Evolutionary conservation across 257 asterid species (phyloP).

Genomic region (Capsicum chinense): DNA sequence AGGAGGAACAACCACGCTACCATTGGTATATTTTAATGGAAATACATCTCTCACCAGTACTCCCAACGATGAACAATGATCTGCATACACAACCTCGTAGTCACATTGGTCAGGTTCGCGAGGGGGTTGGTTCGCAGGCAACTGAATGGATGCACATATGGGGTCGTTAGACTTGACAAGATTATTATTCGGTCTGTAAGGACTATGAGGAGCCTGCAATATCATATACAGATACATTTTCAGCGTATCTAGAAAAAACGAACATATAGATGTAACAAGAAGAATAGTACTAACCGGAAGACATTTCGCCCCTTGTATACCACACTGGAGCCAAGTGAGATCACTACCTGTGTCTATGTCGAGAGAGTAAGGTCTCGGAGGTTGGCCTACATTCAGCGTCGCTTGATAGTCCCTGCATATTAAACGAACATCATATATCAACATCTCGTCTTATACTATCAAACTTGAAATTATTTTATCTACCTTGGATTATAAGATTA

Average conservation of each 20-base stretch:
- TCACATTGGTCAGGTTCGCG: constrained; percentile 72
- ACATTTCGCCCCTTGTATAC: constrained; percentile 84
- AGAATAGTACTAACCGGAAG: constrained; percentile 49
- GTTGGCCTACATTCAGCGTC: constrained; percentile 62
- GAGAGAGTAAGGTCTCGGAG: constrained; percentile 67
- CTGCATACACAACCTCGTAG: constrained; percentile 83
- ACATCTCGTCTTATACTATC: too few species aligned
- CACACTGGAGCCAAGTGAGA: constrained; percentile 96
- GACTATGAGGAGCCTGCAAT: constrained; percentile 86
- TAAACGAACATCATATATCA: not conserved
- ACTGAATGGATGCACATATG: constrained; percentile 61
- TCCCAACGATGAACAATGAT: constrained; percentile 75
- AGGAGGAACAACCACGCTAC: constrained; percentile 56
- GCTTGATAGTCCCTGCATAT: constrained; percentile 69
- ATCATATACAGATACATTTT: not conserved
- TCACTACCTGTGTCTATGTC: constrained; percentile 97
- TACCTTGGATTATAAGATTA: too few species aligned
- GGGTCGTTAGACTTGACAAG: constrained; percentile 66
- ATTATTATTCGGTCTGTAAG: constrained; percentile 65
- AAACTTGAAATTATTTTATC: too few species aligned
- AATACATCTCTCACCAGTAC: constrained; percentile 72
- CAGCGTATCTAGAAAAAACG: not conserved
- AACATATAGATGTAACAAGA: not conserved
- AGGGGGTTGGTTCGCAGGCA: constrained; percentile 43
- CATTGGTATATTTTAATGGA: constrained; percentile 65